Base-by-base conservation (phyloP, 306 rosid species). In the Fragaria nilgerrensis region DNA sequence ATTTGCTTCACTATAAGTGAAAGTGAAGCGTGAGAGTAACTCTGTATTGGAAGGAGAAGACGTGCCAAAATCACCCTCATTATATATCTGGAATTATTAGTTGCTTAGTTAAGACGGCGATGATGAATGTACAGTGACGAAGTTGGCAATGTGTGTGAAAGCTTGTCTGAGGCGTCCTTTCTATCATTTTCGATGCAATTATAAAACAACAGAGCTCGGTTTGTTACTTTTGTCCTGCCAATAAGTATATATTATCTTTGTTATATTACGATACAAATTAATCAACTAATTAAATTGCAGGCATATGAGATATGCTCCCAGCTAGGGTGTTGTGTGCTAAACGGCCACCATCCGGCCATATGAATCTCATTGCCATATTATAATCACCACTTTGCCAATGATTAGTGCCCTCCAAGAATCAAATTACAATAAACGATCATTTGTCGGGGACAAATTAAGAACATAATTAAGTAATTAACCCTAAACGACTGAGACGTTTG, bases 61-160 rank as follows among this genome's bases (percentile, higher is more conserved):
- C 29, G 67, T 29, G 39, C n/a, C 68, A 16, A 62, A 62, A 62
- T 62, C 22, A 62, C n/a, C 68, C 11, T 62, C 43, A 15, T 62
- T 63, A 29, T 29, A 27, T 27, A 14, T 14, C 5, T 62, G 8
- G 10, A 7, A 41, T 25, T 25, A 62, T 15, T 25, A 27, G 67
- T 39, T 22, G 37, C 10, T n/a, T 55, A n/a, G n/a, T 7, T 22
- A 55, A 37, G 7, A 10, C 50, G 67, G 52, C 41, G 25, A 22
- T 22, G 77, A 58, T 41, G 68, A 56, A 23, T 58, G 53, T 74
- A 74, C 43, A 58, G 77, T 64, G 44, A n/a, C 45, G 12, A 71
- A 71, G 62, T 50, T 52, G 48, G 64, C n/a, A n/a, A 41, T 20
- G 23, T 62, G 55, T 48, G 73, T 62, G 37, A 43, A 59, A 59